Base-by-base conservation (phyloP, 805 yeast species). In the Starmerella sirachaensis region DNA sequence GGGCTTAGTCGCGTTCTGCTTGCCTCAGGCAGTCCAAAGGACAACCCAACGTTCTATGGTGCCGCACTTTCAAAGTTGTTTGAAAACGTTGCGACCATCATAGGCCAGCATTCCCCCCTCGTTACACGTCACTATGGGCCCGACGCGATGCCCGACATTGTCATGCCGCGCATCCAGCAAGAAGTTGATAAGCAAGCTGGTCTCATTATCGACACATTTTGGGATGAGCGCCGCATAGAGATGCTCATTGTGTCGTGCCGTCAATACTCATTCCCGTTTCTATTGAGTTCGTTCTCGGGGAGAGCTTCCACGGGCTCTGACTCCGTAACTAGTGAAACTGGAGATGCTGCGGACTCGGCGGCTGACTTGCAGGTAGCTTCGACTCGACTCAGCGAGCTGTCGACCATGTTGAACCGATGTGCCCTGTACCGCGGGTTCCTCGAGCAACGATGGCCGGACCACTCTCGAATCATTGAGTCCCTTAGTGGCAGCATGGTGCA, bases 111-210 rank as follows among this genome's bases (percentile, higher is more conserved):
- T 55, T 73, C 91, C 0, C 78, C 76, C 9, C 69, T 91, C 27
- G 84, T 91, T 19, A 70, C 68, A 29, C 67, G 66, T 33, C 78
- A 76, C 53, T 91, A 91, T 53, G 93, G 88, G 14, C 61, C 62
- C 2, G 56, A 55, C 5, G 54, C 59, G 18, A 75, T 86, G 65
- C 60, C 68, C 3, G 67, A 68, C 23, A 14, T 11, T 4, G 85
- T 88, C 8, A 67, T 86, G 48, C 72, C 70, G 14, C 71, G 72
- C 34, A 77, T 91, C 22, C 94, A 88, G 58, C 64, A 71, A 34
- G 98, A 91, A 54, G 77, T 91, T 21, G 98, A 91, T 54, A 66
- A 86, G n/a, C 98, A 91, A 54, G 78, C 88, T 18, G 93, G 93
- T 1, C 64, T 91, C 30, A 80, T 91, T 4, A 66, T 81, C 38